Evolutionary conservation across 176 grass and related monocot species (phyloP).

Genomic region (Stipa capillata): DNA sequence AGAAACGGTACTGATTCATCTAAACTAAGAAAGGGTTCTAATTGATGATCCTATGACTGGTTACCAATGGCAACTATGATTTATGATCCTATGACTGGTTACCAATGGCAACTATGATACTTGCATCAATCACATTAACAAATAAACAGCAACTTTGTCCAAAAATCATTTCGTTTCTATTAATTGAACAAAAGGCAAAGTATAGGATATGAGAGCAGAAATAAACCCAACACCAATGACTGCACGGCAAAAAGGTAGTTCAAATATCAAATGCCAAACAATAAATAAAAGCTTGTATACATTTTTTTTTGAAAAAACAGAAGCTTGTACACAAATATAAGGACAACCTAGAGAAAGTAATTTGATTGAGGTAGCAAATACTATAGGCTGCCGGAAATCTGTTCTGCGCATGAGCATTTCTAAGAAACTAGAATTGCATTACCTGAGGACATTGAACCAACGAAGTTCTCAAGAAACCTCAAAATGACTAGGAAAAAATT

Average conservation of each 20-base stretch:
- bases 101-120: background rate
- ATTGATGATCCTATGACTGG: background rate
- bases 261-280: background rate
- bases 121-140: background rate
- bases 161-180: background rate
- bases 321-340: no score
- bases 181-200: background rate
- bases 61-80: no score
- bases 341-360: background rate
- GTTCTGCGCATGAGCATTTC: background rate
- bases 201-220: constrained; percentile 72
- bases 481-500: constrained; percentile 50
- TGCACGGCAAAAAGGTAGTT: constrained; percentile 17
- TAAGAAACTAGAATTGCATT: background rate
- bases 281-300: background rate
- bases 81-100: no score
- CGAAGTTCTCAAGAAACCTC: constrained; percentile 67
- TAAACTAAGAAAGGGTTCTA: background rate
- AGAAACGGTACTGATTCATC: no score
- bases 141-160: background rate
- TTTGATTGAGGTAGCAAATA: background rate
- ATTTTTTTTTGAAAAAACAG: no score
- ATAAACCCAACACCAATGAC: constrained; percentile 60
- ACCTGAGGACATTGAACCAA: constrained; percentile 76
- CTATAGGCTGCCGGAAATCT: background rate